Conservation (phyloP, 192 early-diverging fungal genomes). For the Rhizophagus clarus region DNA sequence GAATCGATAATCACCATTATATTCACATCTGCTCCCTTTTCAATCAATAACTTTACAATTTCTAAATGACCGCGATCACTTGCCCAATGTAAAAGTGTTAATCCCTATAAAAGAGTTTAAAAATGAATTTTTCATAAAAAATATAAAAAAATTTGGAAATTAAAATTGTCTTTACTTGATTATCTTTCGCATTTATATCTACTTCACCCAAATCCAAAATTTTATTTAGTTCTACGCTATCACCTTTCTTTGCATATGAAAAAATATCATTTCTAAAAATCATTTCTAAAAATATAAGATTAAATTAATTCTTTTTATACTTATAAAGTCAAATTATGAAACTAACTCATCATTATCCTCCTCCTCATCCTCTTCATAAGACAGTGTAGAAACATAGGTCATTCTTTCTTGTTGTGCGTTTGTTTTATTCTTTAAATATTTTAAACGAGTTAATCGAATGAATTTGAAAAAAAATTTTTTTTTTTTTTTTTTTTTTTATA, state of each 20-base stretch:
- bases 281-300: background rate
- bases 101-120: constrained; percentile 38
- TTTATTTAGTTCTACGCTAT: background rate
- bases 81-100: constrained; percentile 56
- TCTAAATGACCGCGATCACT: constrained; percentile 54
- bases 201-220: background rate
- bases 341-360: background rate
- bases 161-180: background rate
- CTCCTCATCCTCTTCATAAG: background rate
- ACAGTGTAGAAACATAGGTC: constrained; percentile 22
- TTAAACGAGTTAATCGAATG: background rate
- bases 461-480: background rate
- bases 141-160: no score
- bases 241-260: constrained; percentile 11
- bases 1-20: constrained; percentile 28
- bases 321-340: background rate
- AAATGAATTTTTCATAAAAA: background rate
- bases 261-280: constrained; percentile 20
- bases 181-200: constrained; percentile 19
- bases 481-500: no score
- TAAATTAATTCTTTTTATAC: background rate
- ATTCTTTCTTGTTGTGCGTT: background rate
- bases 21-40: constrained; percentile 39
- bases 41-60: constrained; percentile 45
- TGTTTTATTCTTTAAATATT: background rate